Conservation (phyloP, 2,329 filamentous ascomycete species). For the Cryphonectria parasitica region DNA sequence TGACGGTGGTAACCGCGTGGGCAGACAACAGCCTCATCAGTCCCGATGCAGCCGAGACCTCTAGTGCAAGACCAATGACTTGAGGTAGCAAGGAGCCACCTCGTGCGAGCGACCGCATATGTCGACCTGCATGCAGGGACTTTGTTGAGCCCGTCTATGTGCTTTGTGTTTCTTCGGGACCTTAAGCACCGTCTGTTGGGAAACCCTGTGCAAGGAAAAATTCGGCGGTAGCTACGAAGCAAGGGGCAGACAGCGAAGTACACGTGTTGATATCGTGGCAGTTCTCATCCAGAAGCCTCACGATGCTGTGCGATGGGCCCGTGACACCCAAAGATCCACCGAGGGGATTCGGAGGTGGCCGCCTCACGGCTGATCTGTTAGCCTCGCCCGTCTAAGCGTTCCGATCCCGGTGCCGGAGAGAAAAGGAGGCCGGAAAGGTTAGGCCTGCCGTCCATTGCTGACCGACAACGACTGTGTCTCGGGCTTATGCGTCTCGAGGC, state of each 20-base stretch:
- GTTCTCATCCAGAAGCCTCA: background rate
- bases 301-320: conserved; percentile 1
- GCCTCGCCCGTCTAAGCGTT: background rate
- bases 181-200: background rate
- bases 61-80: conserved; percentile 19
- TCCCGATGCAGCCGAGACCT: background rate
- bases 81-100: conserved; percentile 6
- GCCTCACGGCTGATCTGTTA: background rate
- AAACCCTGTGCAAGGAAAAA: background rate
- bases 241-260: conserved; percentile 1
- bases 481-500: background rate
- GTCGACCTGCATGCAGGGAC: background rate
- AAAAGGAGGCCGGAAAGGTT: background rate
- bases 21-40: background rate
- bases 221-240: background rate
- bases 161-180: background rate
- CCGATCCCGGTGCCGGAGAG: background rate
- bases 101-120: conserved; percentile 5
- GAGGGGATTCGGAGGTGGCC: background rate
- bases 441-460: too few species aligned
- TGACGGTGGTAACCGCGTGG: background rate
- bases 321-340: background rate
- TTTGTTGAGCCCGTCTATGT: background rate
- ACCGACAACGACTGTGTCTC: background rate
- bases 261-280: conserved; percentile 2